Conservation (phyloP, 75 land plant genomes). For the Selaginella moellendorffii region DNA sequence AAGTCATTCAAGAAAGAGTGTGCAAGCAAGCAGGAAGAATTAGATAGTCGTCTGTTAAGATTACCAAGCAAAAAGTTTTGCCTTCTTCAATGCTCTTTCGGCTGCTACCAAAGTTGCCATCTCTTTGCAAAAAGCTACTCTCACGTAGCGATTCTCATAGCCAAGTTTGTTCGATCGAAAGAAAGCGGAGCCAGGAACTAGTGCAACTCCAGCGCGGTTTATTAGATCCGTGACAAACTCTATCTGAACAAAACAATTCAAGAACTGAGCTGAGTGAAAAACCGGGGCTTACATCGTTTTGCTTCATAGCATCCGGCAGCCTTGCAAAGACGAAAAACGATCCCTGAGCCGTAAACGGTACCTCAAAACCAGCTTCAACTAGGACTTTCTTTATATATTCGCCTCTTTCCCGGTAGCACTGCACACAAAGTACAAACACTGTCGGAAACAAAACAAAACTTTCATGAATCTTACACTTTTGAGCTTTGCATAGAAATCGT, state of each 20-base stretch:
- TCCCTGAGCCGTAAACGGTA: conserved; percentile 64
- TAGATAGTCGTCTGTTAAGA: not conserved
- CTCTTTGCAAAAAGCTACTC: conserved; percentile 91
- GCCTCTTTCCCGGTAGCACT: conserved; percentile 61
- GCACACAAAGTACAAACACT: conserved; percentile 6
- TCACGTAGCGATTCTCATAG: conserved; percentile 45
- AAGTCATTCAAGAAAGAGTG: too few relatives aligned
- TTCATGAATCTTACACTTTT: conserved; percentile 41
- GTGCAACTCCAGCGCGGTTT: conserved; percentile 63
- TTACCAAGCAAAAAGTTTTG: too few relatives aligned
- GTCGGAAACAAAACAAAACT: not conserved
- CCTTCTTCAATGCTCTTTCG: conserved; percentile 7
- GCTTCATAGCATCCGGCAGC: conserved; percentile 41
- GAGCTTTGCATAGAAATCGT: conserved; percentile 35
- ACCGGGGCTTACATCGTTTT: conserved; percentile 47
- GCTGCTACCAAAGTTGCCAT: conserved; percentile 56
- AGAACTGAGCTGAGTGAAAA: not conserved
- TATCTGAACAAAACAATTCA: conserved; percentile 30
- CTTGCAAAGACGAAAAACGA: conserved; percentile 78
- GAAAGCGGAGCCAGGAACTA: conserved; percentile 83
- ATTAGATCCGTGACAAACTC: conserved; percentile 64
- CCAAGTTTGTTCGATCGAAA: conserved; percentile 32
- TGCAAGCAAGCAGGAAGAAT: not conserved
- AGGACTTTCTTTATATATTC: conserved; percentile 42
- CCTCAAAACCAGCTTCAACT: conserved; percentile 37